These are phyloP conservation scores for Fennellomyces sp. DNA, from an alignment of 371 early-diverging fungal species.

Conservation along the genomic window DNA sequence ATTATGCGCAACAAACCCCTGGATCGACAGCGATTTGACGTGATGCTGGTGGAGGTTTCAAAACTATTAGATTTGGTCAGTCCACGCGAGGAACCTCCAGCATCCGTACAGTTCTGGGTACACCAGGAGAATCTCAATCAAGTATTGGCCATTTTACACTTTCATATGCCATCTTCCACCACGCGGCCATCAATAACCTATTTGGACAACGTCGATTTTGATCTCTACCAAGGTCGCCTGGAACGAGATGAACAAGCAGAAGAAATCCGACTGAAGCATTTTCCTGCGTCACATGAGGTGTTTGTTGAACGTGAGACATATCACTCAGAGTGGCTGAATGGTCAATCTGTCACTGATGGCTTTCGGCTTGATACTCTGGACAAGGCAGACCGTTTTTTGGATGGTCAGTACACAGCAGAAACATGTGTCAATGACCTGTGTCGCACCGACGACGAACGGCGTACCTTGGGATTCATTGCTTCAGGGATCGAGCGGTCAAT, in stretches of 20 bases:
- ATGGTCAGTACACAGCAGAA: conserved; percentile 83
- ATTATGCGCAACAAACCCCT: conserved; percentile 1
- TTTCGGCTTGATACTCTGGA: conserved; percentile 57
- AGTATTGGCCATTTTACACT: conserved; percentile 87
- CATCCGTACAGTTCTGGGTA: conserved; percentile 97
- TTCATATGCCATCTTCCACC: conserved; percentile 75
- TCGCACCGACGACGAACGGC: neutral
- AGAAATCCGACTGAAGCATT: conserved; percentile 91
- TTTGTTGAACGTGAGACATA: conserved; percentile 50
- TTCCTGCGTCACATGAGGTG: conserved; percentile 48
- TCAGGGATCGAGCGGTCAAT: conserved; percentile 73
- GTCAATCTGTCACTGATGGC: conserved; percentile 70
- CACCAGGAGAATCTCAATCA: conserved; percentile 97
- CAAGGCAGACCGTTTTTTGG: conserved; percentile 47
- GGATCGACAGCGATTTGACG: conserved; percentile 33
- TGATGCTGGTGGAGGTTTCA: neutral
- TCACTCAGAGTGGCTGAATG: conserved; percentile 94
- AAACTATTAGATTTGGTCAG: neutral
- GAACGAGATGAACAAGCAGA: conserved; percentile 90
- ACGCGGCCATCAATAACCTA: conserved; percentile 77
- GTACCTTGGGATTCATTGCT: conserved; percentile 48
- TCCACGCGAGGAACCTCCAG: conserved; percentile 58
- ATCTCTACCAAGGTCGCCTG: conserved; percentile 89
- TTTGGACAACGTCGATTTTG: conserved; percentile 92
- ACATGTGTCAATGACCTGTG: conserved; percentile 22